phyloP scores from a whole-genome alignment of 2,329 filamentous ascomycete genomes.

The Exophiala alcalophila region DNA sequence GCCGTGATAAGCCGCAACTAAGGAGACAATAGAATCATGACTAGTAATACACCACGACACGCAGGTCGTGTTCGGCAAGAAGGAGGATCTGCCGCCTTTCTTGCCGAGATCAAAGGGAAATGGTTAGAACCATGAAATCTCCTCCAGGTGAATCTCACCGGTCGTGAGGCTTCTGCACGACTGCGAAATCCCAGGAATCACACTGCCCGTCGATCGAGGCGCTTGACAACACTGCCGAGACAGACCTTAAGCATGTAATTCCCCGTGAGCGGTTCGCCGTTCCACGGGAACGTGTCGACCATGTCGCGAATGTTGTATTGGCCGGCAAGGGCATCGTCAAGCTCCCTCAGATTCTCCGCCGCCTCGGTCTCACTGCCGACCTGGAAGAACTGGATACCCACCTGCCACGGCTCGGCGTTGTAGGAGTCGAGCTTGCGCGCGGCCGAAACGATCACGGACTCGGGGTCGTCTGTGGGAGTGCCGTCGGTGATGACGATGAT shows the following conservation, averaged over 20 bases:
- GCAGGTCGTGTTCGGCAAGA: too few relatives aligned
- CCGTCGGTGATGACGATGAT: slow-evolving; percentile 94
- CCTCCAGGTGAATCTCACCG: too few relatives aligned
- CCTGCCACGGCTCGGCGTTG: slow-evolving; percentile 72
- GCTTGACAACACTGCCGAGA: slow-evolving; percentile 70
- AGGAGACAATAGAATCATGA: too few relatives aligned
- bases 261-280: slow-evolving; percentile 55
- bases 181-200: too few relatives aligned
- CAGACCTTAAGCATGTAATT: slow-evolving; percentile 78
- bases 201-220: slow-evolving; percentile 52
- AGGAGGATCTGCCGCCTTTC: too few relatives aligned
- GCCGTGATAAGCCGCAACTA: too few relatives aligned
- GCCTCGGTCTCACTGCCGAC: slow-evolving; percentile 72
- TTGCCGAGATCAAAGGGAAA: too few relatives aligned
- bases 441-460: slow-evolving; percentile 62
- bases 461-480: slow-evolving; percentile 72
- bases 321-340: slow-evolving; percentile 70
- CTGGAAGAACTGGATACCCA: slow-evolving; percentile 95
- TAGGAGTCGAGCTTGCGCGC: slow-evolving; percentile 69
- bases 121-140: too few relatives aligned
- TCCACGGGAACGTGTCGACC: slow-evolving; percentile 83
- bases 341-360: slow-evolving; percentile 60
- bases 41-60: too few relatives aligned
- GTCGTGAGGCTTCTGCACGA: too few relatives aligned
- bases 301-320: slow-evolving; percentile 72